Conservation (phyloP, 192 early-diverging fungal genomes). For the Entophlyctis luteolus region DNA sequence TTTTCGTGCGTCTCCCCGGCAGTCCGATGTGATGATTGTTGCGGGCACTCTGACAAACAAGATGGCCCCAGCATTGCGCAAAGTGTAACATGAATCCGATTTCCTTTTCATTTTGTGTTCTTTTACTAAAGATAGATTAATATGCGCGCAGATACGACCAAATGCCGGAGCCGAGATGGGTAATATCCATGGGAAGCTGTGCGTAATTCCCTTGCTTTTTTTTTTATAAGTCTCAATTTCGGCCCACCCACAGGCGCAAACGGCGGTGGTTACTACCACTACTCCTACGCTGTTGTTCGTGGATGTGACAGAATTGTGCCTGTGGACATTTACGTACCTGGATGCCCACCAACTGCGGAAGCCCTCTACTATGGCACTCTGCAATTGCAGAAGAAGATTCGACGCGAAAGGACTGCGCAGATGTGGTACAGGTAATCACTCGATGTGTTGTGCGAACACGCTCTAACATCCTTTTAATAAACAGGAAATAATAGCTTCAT, state of each 20-base stretch:
- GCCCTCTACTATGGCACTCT: constrained; percentile 92
- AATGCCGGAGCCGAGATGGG: constrained; percentile 98
- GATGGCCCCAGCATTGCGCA: constrained; percentile 87
- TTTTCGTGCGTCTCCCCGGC: constrained; percentile 95
- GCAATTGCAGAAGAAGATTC: constrained; percentile 98
- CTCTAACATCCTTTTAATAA: too few relatives aligned
- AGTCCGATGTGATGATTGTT: constrained; percentile 99
- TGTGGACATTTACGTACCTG: constrained; percentile 87
- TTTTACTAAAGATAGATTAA: too few relatives aligned
- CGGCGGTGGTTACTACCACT: constrained; percentile 98
- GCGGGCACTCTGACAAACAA: constrained; percentile 98
- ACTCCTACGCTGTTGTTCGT: constrained; percentile 92
- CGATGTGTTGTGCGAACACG: too few relatives aligned
- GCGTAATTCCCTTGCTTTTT: neutral
- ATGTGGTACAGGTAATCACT: constrained; percentile 59
- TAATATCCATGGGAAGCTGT: constrained; percentile 97
- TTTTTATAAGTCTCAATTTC: neutral
- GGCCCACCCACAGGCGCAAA: constrained; percentile 65
- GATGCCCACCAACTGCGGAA: constrained; percentile 94
- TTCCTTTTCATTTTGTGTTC: too few relatives aligned
- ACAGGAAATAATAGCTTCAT: too few relatives aligned
- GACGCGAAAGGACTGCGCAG: constrained; percentile 53
- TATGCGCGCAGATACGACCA: constrained; percentile 53
- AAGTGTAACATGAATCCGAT: too few relatives aligned
- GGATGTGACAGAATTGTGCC: constrained; percentile 96